Base-by-base conservation (phyloP, 1,284 basidiomycete species). In the Laetiporus sulphureus region DNA sequence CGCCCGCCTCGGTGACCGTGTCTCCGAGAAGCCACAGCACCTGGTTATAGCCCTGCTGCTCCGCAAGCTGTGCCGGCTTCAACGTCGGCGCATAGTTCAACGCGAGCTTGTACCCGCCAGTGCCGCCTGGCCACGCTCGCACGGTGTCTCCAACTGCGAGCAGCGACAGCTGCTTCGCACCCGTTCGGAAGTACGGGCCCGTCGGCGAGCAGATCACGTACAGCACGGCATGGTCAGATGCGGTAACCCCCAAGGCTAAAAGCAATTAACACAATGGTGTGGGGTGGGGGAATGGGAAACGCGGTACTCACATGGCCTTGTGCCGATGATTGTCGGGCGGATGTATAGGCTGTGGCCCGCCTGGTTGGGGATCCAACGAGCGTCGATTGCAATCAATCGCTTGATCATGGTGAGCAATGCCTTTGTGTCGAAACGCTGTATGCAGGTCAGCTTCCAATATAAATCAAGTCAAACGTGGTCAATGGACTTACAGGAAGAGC, bases 251-350 rank as follows among this genome's bases (percentile, higher is more conserved):
- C 22, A 93, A 71, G 23, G 15, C 24, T 40, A 25, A 8, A 19
- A 5, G 11, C 24, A 4, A 21, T n/a, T 27, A 11, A 18, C 33
- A 25, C 34, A 24, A 8, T 16, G 20, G 18, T n/a, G 16, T 18
- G 18, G 2, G n/a, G 15, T 30, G 3, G 16, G 32, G 8, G 21
- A 32, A 15, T n/a, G 32, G n/a, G 16, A 42, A 23, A 55, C 62
- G 18, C 38, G 46, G 8, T 6, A 72, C 78, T 60, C 16, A 57
- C 92, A 90, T 7, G 78, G 60, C 18, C 84, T 79, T 0, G 91
- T 92, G 13, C 89, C 91, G 54, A 93, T 91, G 56, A 92, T 68
- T 1, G 85, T 88, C 4, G 89, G 89, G n/a, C 84, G 75, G 49
- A 91, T 72, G 65, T 92, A 93, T 23, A 93, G 67, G 41, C 83